Base-by-base conservation (phyloP, 352 stramenopile genomes). In the Phytopythium vexans region DNA sequence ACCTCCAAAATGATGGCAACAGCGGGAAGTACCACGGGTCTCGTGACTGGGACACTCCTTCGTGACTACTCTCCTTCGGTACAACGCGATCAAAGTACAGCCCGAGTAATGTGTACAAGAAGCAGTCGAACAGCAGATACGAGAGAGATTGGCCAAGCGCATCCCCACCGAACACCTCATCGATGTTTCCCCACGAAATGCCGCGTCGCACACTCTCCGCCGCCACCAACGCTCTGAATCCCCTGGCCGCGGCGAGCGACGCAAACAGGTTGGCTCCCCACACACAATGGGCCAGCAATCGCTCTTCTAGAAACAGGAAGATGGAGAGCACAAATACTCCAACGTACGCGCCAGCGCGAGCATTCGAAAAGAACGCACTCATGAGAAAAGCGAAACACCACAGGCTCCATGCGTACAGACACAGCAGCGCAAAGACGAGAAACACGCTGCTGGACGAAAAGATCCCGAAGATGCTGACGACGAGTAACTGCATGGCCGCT, bases 51-150 rank as follows among this genome's bases (percentile, higher is more conserved):
- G 89, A 46, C 85, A 49, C 6, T 73, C 70, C 21, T 82, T 63
- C 0, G 58, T 47, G 37, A 81, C 92, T 93, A 42, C 89, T 96
- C 48, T 95, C 66, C 34, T 77, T 86, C 0, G 88, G 84, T 4
- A 97, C 58, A 1, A 97, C 82, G 41, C 87, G 73, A 49, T 96
- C 88, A 11, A 97, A 65, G 69, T 98, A 98, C 49, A 79, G 66
- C 1, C 73, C 90, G 0, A 97, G 52, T 6, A 94, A n/a, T 34
- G 72, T 83, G 66, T 96, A 97, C 27, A 96, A 16, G 27, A 95
- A 55, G 21, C 71, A 71, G 56, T 98, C 90, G 6, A 96, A 44
- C 3, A 86, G 42, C 44, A 98, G 71, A 45, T 93, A 88, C 31
- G 41, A 38, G 7, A 97, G 52, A 11, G 53, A 52, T 4, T 48